Evolutionary conservation across 768 basidiomycete species (phyloP), one percentile per base, ranked within the genome.

Genomic region (Mycena metata): DNA sequence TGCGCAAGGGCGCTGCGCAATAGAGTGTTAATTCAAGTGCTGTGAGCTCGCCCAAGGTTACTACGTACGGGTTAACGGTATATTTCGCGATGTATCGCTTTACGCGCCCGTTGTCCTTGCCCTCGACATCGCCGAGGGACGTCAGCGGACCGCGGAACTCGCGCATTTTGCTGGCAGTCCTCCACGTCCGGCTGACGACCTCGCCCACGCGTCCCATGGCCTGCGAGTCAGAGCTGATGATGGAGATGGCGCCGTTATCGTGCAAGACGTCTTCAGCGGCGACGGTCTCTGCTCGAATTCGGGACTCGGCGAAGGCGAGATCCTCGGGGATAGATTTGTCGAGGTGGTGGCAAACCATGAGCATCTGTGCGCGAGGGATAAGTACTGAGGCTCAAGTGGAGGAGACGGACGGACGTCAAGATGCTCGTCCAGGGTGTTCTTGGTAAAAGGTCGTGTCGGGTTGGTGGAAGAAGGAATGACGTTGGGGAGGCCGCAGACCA

Each of bases 301-400:
- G 93, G 10, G 97, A 98, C 71, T 99, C 96, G 5, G 98, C 97
- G 73, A 99, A 99, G 1, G 93, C 89, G 46, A 98, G 85, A 72
- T 99, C 98, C 81, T 99, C 98, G 1, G 92, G 88, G 71, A 97
- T 95, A n/a, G 85, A 87, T 72, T 84, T 89, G 81, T 98, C 95
- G 63, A 99, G 88, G 79, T 99, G 97, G 78, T 99, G 97, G 78
- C 96, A 98, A n/a, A 98, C 96, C 96, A 99, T 98, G 24, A 99
- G 85, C 98, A 99, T 99, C 96, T 98, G 47, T 41, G 64, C 45
- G 71, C 59, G n/a, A 16, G 33, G 46, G 23, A 23, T 52, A 16
- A 45, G 42, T 63, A 8, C 9, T 62, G 6, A 7, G 23, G 23
- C 2, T 26, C 56, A 35, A 35, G 36, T 65, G 42, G 47, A 23